Evolutionary conservation across 768 basidiomycete species (phyloP).

Genomic region (Lentinus tigrinus): DNA sequence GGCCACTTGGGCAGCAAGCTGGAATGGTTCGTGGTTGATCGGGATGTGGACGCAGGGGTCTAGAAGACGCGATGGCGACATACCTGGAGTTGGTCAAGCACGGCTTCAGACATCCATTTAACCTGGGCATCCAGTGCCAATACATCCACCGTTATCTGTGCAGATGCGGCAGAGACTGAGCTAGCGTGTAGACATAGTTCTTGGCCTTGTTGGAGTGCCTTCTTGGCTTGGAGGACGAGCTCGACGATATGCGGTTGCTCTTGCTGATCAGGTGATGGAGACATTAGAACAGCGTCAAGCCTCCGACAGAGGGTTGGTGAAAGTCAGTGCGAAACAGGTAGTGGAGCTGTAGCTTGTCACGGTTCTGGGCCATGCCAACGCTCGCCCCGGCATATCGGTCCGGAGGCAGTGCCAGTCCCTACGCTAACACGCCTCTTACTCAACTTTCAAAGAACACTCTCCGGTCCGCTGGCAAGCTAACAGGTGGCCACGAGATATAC

Average conservation of each 20-base stretch:
- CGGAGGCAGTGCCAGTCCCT: too few relatives aligned
- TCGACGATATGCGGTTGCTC: constrained; percentile 68
- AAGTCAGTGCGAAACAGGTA: too few relatives aligned
- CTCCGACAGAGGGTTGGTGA: too few relatives aligned
- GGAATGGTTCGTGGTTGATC: background rate
- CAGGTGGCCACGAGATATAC: too few relatives aligned
- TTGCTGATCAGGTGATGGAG: constrained; percentile 1
- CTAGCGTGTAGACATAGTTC: constrained; percentile 72
- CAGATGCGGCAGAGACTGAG: constrained; percentile 59
- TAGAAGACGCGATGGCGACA: constrained; percentile 10
- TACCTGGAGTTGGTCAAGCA: constrained; percentile 77
- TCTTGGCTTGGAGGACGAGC: constrained; percentile 79
- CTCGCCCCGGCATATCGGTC: too few relatives aligned
- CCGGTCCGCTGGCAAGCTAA: too few relatives aligned
- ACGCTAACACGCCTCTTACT: too few relatives aligned
- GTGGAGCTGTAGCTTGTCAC: too few relatives aligned
- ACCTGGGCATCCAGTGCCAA: constrained; percentile 80
- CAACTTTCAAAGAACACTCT: too few relatives aligned
- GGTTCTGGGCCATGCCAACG: too few relatives aligned
- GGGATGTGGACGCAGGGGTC: background rate
- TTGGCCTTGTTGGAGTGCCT: constrained; percentile 77
- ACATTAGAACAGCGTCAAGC: background rate
- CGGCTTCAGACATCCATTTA: constrained; percentile 71
- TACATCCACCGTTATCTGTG: constrained; percentile 66
- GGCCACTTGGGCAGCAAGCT: constrained; percentile 74